Evolutionary conservation across 2,329 filamentous ascomycete species (phyloP), one percentile per base, ranked within the genome.

Genomic region (Iodosphaeria phyllophila): DNA sequence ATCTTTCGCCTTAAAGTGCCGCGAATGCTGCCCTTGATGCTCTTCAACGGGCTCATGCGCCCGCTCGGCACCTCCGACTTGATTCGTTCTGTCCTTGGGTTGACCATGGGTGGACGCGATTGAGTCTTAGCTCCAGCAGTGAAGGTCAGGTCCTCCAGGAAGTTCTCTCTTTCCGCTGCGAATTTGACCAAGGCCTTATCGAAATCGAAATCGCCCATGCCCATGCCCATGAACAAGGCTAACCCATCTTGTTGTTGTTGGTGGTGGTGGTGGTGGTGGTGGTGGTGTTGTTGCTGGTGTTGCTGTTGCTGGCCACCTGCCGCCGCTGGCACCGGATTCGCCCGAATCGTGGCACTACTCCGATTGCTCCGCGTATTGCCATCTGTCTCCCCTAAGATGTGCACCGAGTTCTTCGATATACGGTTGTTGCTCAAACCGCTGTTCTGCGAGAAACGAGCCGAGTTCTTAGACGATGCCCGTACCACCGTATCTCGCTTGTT

Each of bases 101-200:
- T 74, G 16, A 83, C 67, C 57, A 79, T 80, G 7, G 70, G 69
- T 13, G 74, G 69, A 29, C 73, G 58, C 29, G 65, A 55, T 36
- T 77, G 67, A 13, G 77, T 62, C 34, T 80, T 77, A 20, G 78
- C 77, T 21, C 84, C 83, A 13, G 84, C 82, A 35, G 68, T 80
- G 46, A 95, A 83, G 36, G 74, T 82, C 27, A 95, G 64, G 46
- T 98, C 89, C 34, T 92, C 80, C 26, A 95, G 58, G 41, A 98
- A 98, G 31, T 74, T 76, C 40, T 98, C 89, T 35, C 89, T 65
- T 54, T 95, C 86, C n/a, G 74, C 76, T 22, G 89, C 83, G 47
- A 98, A 98, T 52, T 93, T 95, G 41, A 83, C 57, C 36, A 98
- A 60, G 14, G 89, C 86, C 42, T 78, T 74, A 45, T 95, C 89